Conservation (phyloP, 2,329 filamentous ascomycete genomes). For the Paecilomyces niveus region DNA sequence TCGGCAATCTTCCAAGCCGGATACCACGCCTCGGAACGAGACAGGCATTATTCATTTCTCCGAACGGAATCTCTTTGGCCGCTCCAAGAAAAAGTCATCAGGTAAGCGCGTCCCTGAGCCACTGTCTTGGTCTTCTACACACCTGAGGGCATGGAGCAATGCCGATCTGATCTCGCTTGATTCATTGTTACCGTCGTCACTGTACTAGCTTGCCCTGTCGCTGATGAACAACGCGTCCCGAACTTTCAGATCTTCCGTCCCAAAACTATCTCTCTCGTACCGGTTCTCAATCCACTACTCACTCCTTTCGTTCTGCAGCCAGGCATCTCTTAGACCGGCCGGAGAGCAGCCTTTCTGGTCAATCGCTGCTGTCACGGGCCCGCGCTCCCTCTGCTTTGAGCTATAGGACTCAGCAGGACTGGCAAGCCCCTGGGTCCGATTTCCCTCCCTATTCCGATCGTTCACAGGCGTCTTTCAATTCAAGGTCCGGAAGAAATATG, state of each 20-base stretch:
- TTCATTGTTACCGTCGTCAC: conserved; percentile 6
- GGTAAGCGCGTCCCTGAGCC: conserved; percentile 13
- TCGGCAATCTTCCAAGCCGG: conserved; percentile 32
- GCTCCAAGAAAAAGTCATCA: conserved; percentile 27
- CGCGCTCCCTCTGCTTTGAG: conserved; percentile 19
- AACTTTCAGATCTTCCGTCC: conserved; percentile 16
- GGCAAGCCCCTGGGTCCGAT: conserved; percentile 11
- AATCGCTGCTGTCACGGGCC: conserved; percentile 16
- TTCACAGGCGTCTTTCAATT: conserved; percentile 29
- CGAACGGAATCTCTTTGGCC: conserved; percentile 29
- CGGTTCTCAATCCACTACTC: conserved; percentile 24
- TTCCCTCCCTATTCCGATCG: conserved; percentile 20
- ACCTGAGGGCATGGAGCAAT: not conserved
- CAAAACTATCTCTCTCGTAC: conserved; percentile 14
- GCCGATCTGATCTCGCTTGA: conserved; percentile 1
- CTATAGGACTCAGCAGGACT: conserved; percentile 12
- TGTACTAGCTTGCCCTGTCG: conserved; percentile 8
- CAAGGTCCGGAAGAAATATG: conserved; percentile 41
- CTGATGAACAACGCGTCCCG: conserved; percentile 14
- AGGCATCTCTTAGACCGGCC: conserved; percentile 20
- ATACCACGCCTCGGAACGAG: conserved; percentile 31
- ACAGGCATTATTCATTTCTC: conserved; percentile 22
- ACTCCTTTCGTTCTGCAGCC: conserved; percentile 20
- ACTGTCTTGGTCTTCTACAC: conserved; percentile 1
- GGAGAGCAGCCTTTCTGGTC: conserved; percentile 20